Evolutionary conservation across 2,329 filamentous ascomycete genomes (phyloP).

Genomic region (Pseudocercospora crystallina): DNA sequence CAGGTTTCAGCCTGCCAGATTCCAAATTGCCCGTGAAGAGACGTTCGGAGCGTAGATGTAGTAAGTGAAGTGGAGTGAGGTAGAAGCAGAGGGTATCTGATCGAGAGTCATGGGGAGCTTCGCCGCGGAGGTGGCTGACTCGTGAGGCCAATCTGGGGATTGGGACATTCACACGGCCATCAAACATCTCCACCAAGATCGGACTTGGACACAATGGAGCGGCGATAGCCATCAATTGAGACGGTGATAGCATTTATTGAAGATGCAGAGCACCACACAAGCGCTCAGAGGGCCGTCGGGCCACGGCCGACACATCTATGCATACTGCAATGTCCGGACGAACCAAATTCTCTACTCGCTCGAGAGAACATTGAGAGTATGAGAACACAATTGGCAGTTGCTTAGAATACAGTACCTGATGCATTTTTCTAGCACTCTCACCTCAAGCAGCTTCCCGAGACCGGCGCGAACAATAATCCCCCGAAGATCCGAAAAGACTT

Average conservation of each 20-base stretch:
- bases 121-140: no score
- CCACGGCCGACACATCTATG: slow-evolving; percentile 59
- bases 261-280: slow-evolving; percentile 5
- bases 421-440: slow-evolving; percentile 17
- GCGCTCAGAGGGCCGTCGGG: not conserved
- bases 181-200: no score
- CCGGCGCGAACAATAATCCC: slow-evolving; percentile 64
- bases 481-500: slow-evolving; percentile 60
- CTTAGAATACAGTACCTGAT: not conserved
- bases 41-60: no score
- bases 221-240: no score
- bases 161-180: no score
- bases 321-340: slow-evolving; percentile 61
- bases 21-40: no score
- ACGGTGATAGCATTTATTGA: not conserved
- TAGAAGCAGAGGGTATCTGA: no score
- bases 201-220: no score
- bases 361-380: slow-evolving; percentile 55
- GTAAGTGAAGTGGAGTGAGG: no score
- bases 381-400: slow-evolving; percentile 16
- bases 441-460: slow-evolving; percentile 60
- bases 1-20: no score
- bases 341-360: slow-evolving; percentile 66
- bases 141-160: no score
- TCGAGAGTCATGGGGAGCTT: no score